Evolutionary conservation across 352 stramenopile genomes (phyloP), one percentile per base, ranked within the genome.

Genomic region (Globisporangium camurandrum): DNA sequence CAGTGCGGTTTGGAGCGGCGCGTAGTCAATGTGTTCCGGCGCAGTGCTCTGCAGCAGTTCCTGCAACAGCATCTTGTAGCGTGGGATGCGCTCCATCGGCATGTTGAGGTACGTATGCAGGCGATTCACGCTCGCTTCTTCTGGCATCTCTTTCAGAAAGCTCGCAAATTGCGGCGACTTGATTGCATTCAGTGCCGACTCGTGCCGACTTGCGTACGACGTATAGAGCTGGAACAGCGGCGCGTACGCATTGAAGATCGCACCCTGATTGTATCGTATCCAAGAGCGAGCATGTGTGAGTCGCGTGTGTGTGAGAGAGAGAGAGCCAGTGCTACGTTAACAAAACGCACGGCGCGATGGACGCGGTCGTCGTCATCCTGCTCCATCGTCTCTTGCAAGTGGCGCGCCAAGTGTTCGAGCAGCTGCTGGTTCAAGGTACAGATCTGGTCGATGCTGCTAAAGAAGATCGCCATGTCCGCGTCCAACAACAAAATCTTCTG

Each of bases 361-460:
- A 67, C 49, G n/a, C 39, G 31, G 17, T 67, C 64, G 27, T 62
- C 59, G 3, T 56, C 54, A 14, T 57, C 59, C 26, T 75, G 59
- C 10, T 56, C 48, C 22, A 66, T 69, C 9, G 72, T 78, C 51
- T 94, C 83, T 17, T 86, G 66, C 4, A 92, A 54, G 49, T 94
- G 83, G 3, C 76, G 73, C 19, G 73, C 84, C 17, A 94, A 69
- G 56, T 92, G 83, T 19, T 94, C 80, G n/a, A 94, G 54, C 7
- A 94, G 59, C 54, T 94, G 83, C 58, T 94, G 83, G 40, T 94
- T 94, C 2, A 94, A 62, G 11, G 81, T 94, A 50, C 79, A 92
- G 45, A 94, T 89, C 49, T 94, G 80, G 40, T 92, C 81, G 17
- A 94, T 83, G 43, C 80, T 92, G 63, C 66, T 90, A 51, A 94